These are phyloP conservation scores for Kockovaella imperatae DNA, from an alignment of 768 basidiomycete genomes.

Conservation along the genomic window DNA sequence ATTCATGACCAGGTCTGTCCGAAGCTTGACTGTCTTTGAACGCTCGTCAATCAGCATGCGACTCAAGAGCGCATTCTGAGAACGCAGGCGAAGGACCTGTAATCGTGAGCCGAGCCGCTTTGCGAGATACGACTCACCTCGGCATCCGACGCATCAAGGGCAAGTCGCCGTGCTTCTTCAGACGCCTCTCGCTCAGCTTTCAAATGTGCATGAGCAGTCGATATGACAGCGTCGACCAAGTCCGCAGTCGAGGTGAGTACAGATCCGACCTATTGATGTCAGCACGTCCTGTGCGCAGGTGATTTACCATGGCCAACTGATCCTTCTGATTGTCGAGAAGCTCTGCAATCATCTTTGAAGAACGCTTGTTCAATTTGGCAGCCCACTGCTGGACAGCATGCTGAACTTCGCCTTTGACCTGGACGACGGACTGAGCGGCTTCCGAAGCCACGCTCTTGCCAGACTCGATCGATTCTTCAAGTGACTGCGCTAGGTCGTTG, in stretches of 20 bases:
- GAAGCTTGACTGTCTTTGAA: constrained; percentile 58
- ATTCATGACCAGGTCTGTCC: constrained; percentile 65
- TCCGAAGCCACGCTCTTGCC: constrained; percentile 17
- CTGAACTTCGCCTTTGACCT: constrained; percentile 24
- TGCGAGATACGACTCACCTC: constrained; percentile 22
- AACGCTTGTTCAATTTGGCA: constrained; percentile 17
- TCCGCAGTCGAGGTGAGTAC: constrained; percentile 56
- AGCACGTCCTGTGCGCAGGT: background rate
- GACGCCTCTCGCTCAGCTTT: constrained; percentile 53
- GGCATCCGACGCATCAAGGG: constrained; percentile 17
- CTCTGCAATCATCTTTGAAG: constrained; percentile 28
- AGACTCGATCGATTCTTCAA: constrained; percentile 21
- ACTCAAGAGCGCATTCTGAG: constrained; percentile 62
- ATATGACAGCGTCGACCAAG: constrained; percentile 57
- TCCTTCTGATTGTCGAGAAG: constrained; percentile 31
- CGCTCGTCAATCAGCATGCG: constrained; percentile 62
- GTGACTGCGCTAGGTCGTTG: constrained; percentile 17
- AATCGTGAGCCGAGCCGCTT: background rate
- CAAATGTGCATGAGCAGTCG: constrained; percentile 56
- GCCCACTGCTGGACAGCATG: constrained; percentile 30
- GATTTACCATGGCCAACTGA: constrained; percentile 28
- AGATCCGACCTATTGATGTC: constrained; percentile 26
- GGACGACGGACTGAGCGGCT: constrained; percentile 10
- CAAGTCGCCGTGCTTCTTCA: constrained; percentile 49
- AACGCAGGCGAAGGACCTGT: constrained; percentile 54